Evolutionary conservation across 495 filamentous ascomycete genomes (phyloP).

Genomic region (Monascus purpureus): DNA sequence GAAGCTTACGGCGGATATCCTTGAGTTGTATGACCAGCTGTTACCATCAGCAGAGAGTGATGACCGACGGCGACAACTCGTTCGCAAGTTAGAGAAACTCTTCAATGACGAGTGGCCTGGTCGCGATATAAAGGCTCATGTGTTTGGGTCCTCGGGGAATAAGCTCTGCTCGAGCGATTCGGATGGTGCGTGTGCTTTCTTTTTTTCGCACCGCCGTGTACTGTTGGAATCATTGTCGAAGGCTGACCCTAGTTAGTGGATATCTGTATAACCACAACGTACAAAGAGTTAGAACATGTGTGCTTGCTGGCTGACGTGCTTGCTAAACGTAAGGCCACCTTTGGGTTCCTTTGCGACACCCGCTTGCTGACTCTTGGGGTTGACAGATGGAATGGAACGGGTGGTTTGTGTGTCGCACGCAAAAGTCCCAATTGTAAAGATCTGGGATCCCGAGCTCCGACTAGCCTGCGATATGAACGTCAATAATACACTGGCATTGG

Average conservation of each 20-base stretch:
- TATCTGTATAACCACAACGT: constrained; percentile 87
- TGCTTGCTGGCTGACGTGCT: constrained; percentile 78
- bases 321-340: constrained; percentile 53
- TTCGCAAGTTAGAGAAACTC: constrained; percentile 72
- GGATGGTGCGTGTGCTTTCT: constrained; percentile 62
- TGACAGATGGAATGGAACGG: constrained; percentile 81
- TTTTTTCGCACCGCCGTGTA: constrained; percentile 1
- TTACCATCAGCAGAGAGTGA: constrained; percentile 72
- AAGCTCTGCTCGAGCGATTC: constrained; percentile 91
- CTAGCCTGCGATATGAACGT: constrained; percentile 98
- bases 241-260: constrained; percentile 53
- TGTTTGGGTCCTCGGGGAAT: constrained; percentile 96
- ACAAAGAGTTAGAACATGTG: constrained; percentile 71
- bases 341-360: constrained; percentile 1
- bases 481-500: constrained; percentile 86
- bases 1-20: constrained; percentile 68
- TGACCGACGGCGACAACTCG: constrained; percentile 54
- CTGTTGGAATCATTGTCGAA: constrained; percentile 14
- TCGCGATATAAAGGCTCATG: constrained; percentile 73
- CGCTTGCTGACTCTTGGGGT: constrained; percentile 6
- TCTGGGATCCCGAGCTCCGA: constrained; percentile 87
- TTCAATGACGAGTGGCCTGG: constrained; percentile 87
- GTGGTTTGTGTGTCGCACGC: constrained; percentile 87
- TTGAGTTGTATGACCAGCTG: constrained; percentile 70
- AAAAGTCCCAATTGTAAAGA: constrained; percentile 97